A percentile compares a stretch with the other conserved stretches of the same genome.
phyloP scores from a whole-genome alignment of 2,329 filamentous ascomycete genomes.

The Botryotinia calthae region DNA sequence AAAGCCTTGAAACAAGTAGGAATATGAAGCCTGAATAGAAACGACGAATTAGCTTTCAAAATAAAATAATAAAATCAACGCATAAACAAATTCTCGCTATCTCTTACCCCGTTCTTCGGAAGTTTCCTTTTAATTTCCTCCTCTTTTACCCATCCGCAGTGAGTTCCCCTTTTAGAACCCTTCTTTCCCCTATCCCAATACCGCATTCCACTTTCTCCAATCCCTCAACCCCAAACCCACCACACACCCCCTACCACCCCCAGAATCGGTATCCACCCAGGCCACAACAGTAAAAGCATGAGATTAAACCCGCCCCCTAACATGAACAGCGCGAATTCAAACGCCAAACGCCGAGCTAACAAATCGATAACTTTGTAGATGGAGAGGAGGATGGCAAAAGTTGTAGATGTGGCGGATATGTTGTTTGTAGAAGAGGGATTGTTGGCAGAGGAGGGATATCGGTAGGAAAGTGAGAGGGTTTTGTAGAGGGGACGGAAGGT shows the following conservation, averaged over 20 bases:
- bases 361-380: slow-evolving; percentile 24
- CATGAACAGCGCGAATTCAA: slow-evolving; percentile 35
- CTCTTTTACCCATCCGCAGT: neutral
- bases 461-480: slow-evolving; percentile 25
- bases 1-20: neutral
- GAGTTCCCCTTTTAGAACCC: neutral
- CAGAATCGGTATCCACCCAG: slow-evolving; percentile 35
- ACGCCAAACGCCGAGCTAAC: slow-evolving; percentile 23
- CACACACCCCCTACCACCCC: slow-evolving; percentile 9
- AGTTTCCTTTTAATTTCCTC: neutral
- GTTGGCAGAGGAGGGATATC: slow-evolving; percentile 12
- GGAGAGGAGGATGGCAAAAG: slow-evolving; percentile 29
- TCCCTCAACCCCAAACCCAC: neutral
- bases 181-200: neutral
- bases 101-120: neutral
- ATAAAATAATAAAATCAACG: neutral
- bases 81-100: neutral
- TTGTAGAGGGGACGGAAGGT: slow-evolving; percentile 27
- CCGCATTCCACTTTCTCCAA: neutral
- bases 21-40: neutral
- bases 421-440: slow-evolving; percentile 27
- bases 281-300: slow-evolving; percentile 37
- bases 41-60: neutral
- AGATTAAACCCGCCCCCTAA: slow-evolving; percentile 34
- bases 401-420: slow-evolving; percentile 4